A percentile compares a stretch with the other conserved stretches of the same genome.
Conservation (phyloP, 352 stramenopile genomes). For the Globisporangium alternatum region DNA sequence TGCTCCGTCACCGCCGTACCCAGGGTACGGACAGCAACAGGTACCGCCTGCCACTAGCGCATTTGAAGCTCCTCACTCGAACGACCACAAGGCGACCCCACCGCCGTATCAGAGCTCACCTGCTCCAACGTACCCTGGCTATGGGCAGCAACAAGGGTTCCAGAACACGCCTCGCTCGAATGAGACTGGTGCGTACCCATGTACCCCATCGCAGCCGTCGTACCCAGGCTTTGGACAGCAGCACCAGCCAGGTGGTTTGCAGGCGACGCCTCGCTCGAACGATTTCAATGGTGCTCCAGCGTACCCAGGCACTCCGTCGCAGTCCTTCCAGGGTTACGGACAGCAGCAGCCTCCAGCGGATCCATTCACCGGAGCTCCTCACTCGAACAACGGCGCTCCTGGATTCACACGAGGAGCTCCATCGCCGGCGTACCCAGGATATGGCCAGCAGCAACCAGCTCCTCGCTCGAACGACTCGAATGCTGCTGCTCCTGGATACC, state of each 20-base stretch:
- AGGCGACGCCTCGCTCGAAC: slow-evolving; percentile 24
- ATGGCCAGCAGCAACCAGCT: neutral
- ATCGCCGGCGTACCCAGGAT: slow-evolving; percentile 8
- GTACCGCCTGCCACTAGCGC: slow-evolving; percentile 11
- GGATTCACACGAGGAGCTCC: slow-evolving; percentile 8
- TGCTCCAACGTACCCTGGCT: neutral
- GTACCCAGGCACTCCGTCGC: slow-evolving; percentile 25
- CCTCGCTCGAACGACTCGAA: slow-evolving; percentile 22
- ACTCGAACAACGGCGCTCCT: slow-evolving; percentile 3
- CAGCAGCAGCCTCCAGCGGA: slow-evolving; percentile 13
- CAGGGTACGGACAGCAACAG: slow-evolving; percentile 17
- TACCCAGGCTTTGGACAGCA: slow-evolving; percentile 11
- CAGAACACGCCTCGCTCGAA: slow-evolving; percentile 16
- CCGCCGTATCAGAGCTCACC: slow-evolving; percentile 22
- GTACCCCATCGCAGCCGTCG: slow-evolving; percentile 8
- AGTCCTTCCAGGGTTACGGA: slow-evolving; percentile 18
- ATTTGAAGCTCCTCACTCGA: slow-evolving; percentile 18
- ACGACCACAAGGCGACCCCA: slow-evolving; percentile 19
- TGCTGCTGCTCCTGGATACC: slow-evolving; percentile 19
- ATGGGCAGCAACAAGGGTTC: slow-evolving; percentile 2
- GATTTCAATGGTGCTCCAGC: slow-evolving; percentile 19
- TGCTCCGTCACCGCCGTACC: slow-evolving; percentile 13
- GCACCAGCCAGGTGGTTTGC: slow-evolving; percentile 1
- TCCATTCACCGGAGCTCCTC: slow-evolving; percentile 10
- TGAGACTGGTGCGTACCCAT: slow-evolving; percentile 16